phyloP scores from a whole-genome alignment of 2,329 filamentous ascomycete species.

The Pseudogymnoascus sp. region DNA sequence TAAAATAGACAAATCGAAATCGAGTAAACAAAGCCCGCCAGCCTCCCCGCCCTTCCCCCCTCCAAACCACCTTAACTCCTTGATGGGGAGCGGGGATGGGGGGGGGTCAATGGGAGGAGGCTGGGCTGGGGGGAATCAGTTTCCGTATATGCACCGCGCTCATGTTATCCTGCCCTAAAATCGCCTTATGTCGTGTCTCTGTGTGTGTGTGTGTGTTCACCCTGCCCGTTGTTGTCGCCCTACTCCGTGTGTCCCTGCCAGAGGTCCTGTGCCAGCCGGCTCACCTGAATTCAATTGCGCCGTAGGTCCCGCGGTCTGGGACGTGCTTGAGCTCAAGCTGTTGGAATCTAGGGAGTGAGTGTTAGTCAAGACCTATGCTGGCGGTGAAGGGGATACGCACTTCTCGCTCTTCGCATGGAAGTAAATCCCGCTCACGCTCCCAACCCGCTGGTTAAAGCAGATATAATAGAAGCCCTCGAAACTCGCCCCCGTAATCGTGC shows the following conservation, averaged over 20 bases:
- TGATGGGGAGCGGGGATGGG: not conserved
- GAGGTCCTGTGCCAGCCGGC: not conserved
- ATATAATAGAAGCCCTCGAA: constrained; percentile 99
- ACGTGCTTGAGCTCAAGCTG: constrained; percentile 88
- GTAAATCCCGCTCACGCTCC: constrained; percentile 86
- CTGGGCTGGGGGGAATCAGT: constrained; percentile 2
- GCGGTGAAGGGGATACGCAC: constrained; percentile 45
- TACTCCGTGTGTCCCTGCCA: not conserved
- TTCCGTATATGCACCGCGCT: constrained; percentile 4
- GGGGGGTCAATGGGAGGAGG: not conserved
- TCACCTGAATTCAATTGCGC: constrained; percentile 83
- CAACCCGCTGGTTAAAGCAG: constrained; percentile 88
- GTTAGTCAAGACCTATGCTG: constrained; percentile 13
- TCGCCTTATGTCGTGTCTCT: not conserved
- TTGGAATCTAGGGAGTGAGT: constrained; percentile 61
- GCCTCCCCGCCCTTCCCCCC: not conserved
- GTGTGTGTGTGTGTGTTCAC: not conserved
- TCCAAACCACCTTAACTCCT: not conserved
- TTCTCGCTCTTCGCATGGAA: constrained; percentile 98
- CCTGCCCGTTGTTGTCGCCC: not conserved
- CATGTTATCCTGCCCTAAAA: not conserved
- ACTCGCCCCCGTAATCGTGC: constrained; percentile 85
- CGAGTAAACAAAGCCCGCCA: not conserved
- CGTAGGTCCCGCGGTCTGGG: constrained; percentile 72
- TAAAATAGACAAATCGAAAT: constrained; percentile 7